Evolutionary conservation across 1,284 basidiomycete species (phyloP).

Genomic region (Volvariella surrecta): DNA sequence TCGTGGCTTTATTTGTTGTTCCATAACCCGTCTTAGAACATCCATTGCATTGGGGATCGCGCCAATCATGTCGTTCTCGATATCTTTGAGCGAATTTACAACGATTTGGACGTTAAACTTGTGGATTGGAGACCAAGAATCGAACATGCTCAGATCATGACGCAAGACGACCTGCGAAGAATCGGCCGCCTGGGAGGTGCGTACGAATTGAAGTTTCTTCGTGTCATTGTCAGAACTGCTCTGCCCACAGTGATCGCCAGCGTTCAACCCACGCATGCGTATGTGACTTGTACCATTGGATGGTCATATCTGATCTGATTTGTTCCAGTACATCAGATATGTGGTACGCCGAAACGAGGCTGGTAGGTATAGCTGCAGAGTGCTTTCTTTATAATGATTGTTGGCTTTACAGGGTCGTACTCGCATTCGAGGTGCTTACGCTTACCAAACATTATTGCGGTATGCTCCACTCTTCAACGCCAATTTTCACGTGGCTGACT

Average conservation of each 20-base stretch:
- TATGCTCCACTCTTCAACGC: constrained; percentile 23
- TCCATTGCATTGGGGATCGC: constrained; percentile 88
- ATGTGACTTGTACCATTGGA: constrained; percentile 18
- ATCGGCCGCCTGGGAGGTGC: constrained; percentile 66
- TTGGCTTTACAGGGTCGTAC: constrained; percentile 52
- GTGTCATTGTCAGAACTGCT: neutral
- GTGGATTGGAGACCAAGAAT: constrained; percentile 67
- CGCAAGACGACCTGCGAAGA: constrained; percentile 56
- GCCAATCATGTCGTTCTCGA: constrained; percentile 80
- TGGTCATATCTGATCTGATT: constrained; percentile 2
- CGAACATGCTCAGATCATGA: constrained; percentile 89
- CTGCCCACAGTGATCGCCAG: constrained; percentile 68
- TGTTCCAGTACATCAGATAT: constrained; percentile 75
- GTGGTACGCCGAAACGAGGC: constrained; percentile 78
- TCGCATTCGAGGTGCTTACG: constrained; percentile 81
- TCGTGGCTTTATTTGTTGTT: neutral
- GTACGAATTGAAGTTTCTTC: constrained; percentile 11
- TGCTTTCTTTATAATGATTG: neutral
- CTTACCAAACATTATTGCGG: constrained; percentile 74
- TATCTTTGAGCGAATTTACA: constrained; percentile 55
- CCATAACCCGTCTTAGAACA: constrained; percentile 41
- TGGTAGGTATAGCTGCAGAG: constrained; percentile 35
- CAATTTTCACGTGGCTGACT: constrained; percentile 8
- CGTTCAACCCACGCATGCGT: constrained; percentile 91
- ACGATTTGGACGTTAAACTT: constrained; percentile 23